These are phyloP conservation scores for Kuraishia borneana DNA, from an alignment of 805 yeast genomes.

Conservation along the genomic window DNA sequence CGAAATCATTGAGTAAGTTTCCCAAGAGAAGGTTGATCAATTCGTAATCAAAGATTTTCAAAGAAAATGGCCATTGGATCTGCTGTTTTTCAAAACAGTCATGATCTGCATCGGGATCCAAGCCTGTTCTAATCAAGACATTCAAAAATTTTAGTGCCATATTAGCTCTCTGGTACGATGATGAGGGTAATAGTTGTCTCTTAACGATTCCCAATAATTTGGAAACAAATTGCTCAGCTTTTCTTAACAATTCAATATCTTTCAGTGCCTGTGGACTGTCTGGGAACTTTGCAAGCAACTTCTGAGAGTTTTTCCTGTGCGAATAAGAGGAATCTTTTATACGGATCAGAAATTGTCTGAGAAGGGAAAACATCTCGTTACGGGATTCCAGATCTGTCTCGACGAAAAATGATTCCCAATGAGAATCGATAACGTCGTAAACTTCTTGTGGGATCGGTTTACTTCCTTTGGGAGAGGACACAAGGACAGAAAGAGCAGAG, in stretches of 20 bases:
- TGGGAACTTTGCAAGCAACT: constrained; percentile 21
- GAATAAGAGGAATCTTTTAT: constrained; percentile 61
- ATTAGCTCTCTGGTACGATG: constrained; percentile 41
- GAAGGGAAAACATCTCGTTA: constrained; percentile 48
- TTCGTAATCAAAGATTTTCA: constrained; percentile 27
- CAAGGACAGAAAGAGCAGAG: constrained; percentile 47
- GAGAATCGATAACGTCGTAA: constrained; percentile 29
- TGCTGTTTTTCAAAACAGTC: constrained; percentile 29
- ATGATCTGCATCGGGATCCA: constrained; percentile 33
- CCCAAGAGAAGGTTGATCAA: constrained; percentile 43
- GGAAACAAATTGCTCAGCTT: constrained; percentile 25
- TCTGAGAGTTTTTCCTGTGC: constrained; percentile 36
- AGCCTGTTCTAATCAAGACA: constrained; percentile 39
- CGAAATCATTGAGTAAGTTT: constrained; percentile 58
- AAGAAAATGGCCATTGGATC: constrained; percentile 35
- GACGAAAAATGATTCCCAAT: constrained; percentile 40
- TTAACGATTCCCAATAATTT: constrained; percentile 22
- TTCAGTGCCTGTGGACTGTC: constrained; percentile 28
- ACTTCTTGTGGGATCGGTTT: constrained; percentile 36
- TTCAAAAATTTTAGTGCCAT: constrained; percentile 36
- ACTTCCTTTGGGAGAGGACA: constrained; percentile 53
- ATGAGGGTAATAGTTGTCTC: constrained; percentile 37
- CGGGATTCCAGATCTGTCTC: constrained; percentile 62
- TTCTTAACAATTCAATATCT: constrained; percentile 14
- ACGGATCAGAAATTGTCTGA: constrained; percentile 54